Evolutionary conservation across 257 asterid species (phyloP).

Genomic region (Paraleonurus japonicus): DNA sequence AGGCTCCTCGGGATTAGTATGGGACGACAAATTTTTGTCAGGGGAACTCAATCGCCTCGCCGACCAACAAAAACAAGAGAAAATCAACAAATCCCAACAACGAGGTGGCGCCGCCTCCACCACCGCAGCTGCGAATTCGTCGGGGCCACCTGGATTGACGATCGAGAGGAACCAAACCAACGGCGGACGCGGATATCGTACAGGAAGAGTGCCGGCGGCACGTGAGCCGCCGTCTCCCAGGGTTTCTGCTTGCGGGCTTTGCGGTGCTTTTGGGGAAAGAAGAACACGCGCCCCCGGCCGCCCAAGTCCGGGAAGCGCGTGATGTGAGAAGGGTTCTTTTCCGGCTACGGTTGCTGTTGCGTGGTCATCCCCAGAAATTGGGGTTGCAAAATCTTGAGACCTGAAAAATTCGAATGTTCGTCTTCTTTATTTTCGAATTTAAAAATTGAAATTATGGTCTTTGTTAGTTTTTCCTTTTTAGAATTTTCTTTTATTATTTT

Average conservation of each 20-base stretch:
- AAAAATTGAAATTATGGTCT: conserved; percentile 1
- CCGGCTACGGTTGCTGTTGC: neutral
- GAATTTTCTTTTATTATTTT: neutral
- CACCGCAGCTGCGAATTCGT: conserved; percentile 13
- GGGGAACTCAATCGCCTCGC: conserved; percentile 48
- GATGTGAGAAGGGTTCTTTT: conserved; percentile 16
- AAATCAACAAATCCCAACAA: conserved; percentile 17
- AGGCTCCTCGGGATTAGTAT: conserved; percentile 81
- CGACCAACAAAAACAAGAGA: conserved; percentile 30
- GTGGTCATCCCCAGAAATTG: conserved; percentile 23
- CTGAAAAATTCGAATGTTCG: neutral
- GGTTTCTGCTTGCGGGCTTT: conserved; percentile 48
- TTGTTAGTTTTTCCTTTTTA: neutral
- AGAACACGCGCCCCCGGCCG: conserved; percentile 47
- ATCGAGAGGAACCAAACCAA: conserved; percentile 48
- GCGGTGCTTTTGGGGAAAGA: conserved; percentile 32
- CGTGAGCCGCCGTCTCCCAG: conserved; percentile 56
- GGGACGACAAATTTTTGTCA: conserved; percentile 70
- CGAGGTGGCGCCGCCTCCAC: conserved; percentile 28
- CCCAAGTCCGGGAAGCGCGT: conserved; percentile 44
- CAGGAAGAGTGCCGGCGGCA: conserved; percentile 42
- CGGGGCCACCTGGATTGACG: conserved; percentile 22
- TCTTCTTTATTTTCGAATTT: neutral
- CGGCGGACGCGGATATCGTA: conserved; percentile 42
- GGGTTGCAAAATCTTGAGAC: conserved; percentile 33